phyloP scores from a whole-genome alignment of 2,329 filamentous ascomycete species.

The Didymella arachidicola region DNA sequence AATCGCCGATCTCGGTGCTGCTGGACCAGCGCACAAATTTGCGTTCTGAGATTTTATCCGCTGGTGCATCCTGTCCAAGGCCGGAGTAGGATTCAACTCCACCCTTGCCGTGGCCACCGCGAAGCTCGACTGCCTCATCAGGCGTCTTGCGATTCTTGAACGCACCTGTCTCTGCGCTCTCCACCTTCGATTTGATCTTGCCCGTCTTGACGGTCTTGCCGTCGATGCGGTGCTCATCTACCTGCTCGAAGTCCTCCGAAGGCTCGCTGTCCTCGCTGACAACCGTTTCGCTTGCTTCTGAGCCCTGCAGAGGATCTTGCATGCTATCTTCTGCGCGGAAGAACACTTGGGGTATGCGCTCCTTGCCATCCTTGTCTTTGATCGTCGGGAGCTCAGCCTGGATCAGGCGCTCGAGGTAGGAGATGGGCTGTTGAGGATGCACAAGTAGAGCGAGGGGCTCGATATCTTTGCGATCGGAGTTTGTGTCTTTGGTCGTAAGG shows the following conservation, averaged over 20 bases:
- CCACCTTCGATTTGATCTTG: conserved; percentile 41
- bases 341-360: conserved; percentile 75
- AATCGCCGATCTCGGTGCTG: conserved; percentile 90
- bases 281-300: conserved; percentile 35
- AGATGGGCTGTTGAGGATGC: conserved; percentile 89
- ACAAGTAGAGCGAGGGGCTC: conserved; percentile 85
- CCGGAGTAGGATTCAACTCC: conserved; percentile 76
- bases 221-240: conserved; percentile 60
- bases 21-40: conserved; percentile 88
- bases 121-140: conserved; percentile 48
- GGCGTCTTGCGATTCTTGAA: conserved; percentile 36
- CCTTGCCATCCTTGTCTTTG: conserved; percentile 66
- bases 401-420: conserved; percentile 86
- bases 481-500: conserved; percentile 68
- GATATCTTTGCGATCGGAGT: conserved; percentile 71
- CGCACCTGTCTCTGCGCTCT: conserved; percentile 1
- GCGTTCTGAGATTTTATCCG: conserved; percentile 55
- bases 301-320: conserved; percentile 60
- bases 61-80: conserved; percentile 66
- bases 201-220: conserved; percentile 58
- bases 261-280: conserved; percentile 40
- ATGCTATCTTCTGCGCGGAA: conserved; percentile 82
- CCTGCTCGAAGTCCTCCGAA: conserved; percentile 53
- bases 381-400: conserved; percentile 83
- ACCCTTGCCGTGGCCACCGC: conserved; percentile 61